Evolutionary conservation across 768 basidiomycete species (phyloP), one percentile per base, ranked within the genome.

Genomic region (Mycena maculata): DNA sequence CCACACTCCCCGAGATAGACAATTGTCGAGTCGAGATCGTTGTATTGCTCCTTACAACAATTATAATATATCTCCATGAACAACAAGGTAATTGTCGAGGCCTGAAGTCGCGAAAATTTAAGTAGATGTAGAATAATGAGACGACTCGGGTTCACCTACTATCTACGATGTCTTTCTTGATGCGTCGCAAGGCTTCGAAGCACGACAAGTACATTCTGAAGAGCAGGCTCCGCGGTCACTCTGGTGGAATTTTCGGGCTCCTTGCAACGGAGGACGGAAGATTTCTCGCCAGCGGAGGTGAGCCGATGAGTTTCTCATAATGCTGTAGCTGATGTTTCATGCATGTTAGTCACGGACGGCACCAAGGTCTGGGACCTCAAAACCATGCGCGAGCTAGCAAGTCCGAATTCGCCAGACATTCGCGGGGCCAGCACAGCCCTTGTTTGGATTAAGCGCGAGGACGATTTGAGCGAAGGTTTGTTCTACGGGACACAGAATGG

Each of bases 401-500:
- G 25, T n/a, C 63, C 58, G 10, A 44, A 36, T 36, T 69, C 59
- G 9, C 48, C 60, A 12, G 56, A 33, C 10, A 27, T 56, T 22
- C 56, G 67, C 31, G 65, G 64, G 20, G 67, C 63, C 30, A 73
- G 50, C 22, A 73, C 70, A 30, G 59, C 60, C 16, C 30, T 71
- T 2, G 41, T 67, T 36, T 73, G 72, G 72, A 53, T 71, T 5
- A 71, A 68, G 36, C 49, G 45, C 49, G 70, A 69, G 38, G 67
- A 73, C 58, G 61, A 70, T 47, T 27, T 63, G 30, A 38, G 59
- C 47, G 63, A 68, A 38, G 50, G 64, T 8, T 53, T 73, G 31
- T 49, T 71, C 42, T 71, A 62, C 22, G 69, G 72, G 4, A 73
- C 72, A 9, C 60, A 66, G 48, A 57, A 62, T 4, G 64, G 71